phyloP scores from a whole-genome alignment of 108 stramenopile species.

The Cylindrotheca fusiformis region DNA sequence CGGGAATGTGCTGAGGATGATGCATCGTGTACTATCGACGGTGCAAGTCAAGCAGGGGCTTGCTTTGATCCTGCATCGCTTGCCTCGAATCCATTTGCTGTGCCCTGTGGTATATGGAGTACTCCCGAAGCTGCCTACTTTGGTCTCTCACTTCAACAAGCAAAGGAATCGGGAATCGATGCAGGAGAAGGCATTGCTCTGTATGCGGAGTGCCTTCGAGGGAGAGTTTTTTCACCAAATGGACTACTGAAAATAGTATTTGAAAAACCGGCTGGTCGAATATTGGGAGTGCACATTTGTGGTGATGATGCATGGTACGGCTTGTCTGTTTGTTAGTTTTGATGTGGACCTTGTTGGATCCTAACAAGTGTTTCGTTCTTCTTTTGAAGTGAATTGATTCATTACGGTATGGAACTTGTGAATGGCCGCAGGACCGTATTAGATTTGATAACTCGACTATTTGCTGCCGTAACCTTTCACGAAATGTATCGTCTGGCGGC shows the following conservation, averaged over 20 bases:
- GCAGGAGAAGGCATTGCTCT: slow-evolving; percentile 76
- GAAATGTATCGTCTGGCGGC: slow-evolving; percentile 83
- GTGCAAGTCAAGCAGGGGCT: slow-evolving; percentile 34
- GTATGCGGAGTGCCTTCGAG: slow-evolving; percentile 80
- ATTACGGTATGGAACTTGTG: slow-evolving; percentile 85
- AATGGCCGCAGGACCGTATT: slow-evolving; percentile 62
- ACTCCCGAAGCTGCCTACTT: slow-evolving; percentile 79
- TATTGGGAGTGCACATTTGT: slow-evolving; percentile 82
- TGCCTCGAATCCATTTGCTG: slow-evolving; percentile 82
- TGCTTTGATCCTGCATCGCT: slow-evolving; percentile 73
- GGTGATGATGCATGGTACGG: slow-evolving; percentile 73
- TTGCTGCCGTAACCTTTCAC: slow-evolving; percentile 80
- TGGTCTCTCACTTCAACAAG: slow-evolving; percentile 62
- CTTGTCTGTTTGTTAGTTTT: not conserved
- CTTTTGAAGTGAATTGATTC: slow-evolving; percentile 80
- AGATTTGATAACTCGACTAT: slow-evolving; percentile 54
- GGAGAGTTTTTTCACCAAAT: slow-evolving; percentile 78
- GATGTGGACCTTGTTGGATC: not conserved
- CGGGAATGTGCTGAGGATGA: slow-evolving; percentile 18
- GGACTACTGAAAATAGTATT: slow-evolving; percentile 80
- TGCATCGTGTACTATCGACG: slow-evolving; percentile 25
- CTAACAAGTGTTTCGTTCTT: no score
- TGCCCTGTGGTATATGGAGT: slow-evolving; percentile 80
- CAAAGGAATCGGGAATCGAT: slow-evolving; percentile 62
- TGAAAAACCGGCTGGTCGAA: slow-evolving; percentile 60